phyloP scores from a whole-genome alignment of 148 eudicot species.

The Dysphania ambrosioides region DNA sequence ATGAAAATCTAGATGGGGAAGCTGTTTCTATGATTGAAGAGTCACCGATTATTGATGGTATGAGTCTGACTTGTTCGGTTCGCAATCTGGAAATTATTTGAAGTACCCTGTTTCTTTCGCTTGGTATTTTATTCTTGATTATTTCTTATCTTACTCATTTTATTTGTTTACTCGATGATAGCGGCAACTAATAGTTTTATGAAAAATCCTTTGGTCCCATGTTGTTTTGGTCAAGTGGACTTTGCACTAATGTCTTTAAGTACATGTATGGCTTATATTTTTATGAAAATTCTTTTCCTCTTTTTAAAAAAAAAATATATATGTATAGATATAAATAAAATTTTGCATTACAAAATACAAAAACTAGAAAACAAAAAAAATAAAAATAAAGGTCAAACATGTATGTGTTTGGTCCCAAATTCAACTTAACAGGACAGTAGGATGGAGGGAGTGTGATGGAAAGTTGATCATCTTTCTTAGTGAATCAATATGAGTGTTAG shows the following conservation, averaged over 20 bases:
- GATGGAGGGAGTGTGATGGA: neutral
- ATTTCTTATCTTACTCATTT: neutral
- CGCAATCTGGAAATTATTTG: neutral
- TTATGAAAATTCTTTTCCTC: no score
- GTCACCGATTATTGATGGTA: slow-evolving; percentile 29
- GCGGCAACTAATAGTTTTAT: neutral
- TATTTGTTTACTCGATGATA: neutral
- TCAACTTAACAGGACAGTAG: neutral
- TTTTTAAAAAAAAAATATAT: no score
- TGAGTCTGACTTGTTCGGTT: neutral
- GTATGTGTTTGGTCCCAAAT: no score
- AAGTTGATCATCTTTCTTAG: neutral
- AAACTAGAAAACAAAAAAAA: no score
- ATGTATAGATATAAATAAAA: no score
- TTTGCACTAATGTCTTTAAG: neutral
- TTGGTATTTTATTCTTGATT: neutral
- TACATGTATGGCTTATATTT: no score
- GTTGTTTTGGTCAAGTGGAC: neutral
- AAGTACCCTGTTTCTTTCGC: neutral
- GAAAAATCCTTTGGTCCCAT: neutral
- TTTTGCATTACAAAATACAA: no score
- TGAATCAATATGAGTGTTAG: neutral
- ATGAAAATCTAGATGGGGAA: slow-evolving; percentile 29
- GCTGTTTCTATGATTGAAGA: slow-evolving; percentile 34
- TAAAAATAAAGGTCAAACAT: no score